Percentiles rank a stretch among this genome's conserved stretches.
Conservation (phyloP, 345 rosid species). For the Euphorbia tirucalli region DNA sequence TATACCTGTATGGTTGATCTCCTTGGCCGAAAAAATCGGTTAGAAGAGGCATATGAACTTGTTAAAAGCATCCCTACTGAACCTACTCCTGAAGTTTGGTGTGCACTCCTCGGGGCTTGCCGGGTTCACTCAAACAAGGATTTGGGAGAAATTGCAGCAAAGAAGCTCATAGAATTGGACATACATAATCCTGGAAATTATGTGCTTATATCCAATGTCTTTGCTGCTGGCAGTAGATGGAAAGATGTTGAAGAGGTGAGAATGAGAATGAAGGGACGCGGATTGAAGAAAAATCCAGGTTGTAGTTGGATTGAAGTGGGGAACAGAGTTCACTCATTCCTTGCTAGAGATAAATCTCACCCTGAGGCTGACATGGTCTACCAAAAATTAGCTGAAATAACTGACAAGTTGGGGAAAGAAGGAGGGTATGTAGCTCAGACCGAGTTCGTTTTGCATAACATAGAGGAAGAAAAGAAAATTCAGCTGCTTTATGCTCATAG, state of each 20-base stretch:
- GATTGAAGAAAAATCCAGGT: constrained; percentile 82
- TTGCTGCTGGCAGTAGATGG: constrained; percentile 73
- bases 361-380: constrained; percentile 56
- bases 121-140: constrained; percentile 62
- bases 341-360: constrained; percentile 79
- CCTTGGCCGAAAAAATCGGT: constrained; percentile 70
- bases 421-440: constrained; percentile 73
- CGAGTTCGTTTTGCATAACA: constrained; percentile 58
- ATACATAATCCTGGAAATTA: constrained; percentile 73
- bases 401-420: constrained; percentile 48
- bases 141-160: constrained; percentile 64
- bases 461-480: constrained; percentile 63
- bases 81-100: constrained; percentile 83
- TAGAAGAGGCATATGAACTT: constrained; percentile 68
- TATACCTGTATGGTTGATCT: constrained; percentile 79
- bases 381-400: constrained; percentile 48
- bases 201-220: constrained; percentile 74
- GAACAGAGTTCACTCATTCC: constrained; percentile 63
- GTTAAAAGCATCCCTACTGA: constrained; percentile 58
- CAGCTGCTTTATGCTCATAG: constrained; percentile 70
- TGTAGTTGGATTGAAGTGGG: constrained; percentile 85
- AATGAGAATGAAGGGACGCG: constrained; percentile 58
- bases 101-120: constrained; percentile 81
- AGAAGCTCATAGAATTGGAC: constrained; percentile 52
- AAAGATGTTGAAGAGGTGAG: constrained; percentile 64